phyloP scores from a whole-genome alignment of 108 stramenopile species.

The Conticribra weissflogii region DNA sequence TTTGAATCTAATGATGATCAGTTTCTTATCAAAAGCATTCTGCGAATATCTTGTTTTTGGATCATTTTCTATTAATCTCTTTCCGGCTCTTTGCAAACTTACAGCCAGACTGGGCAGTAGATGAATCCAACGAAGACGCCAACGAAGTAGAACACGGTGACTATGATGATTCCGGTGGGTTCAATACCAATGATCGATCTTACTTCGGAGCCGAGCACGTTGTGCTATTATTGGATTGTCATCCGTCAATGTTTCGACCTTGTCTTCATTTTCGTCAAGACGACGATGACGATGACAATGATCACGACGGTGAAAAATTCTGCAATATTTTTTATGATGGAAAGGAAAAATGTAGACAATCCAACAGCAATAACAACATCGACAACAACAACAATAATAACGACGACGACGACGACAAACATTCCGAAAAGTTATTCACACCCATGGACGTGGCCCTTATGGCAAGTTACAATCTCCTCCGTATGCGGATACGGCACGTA shows the following conservation, averaged over 20 bases:
- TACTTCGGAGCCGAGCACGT: conserved; percentile 63
- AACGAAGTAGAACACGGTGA: conserved; percentile 4
- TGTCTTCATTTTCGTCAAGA: conserved; percentile 15
- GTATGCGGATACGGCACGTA: conserved; percentile 48
- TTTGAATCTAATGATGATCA: too few relatives aligned
- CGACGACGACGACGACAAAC: background rate
- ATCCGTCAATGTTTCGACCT: conserved; percentile 62
- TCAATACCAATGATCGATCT: background rate
- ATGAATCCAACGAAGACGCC: conserved; percentile 27
- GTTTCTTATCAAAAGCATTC: background rate
- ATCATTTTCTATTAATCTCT: background rate
- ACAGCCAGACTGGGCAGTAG: conserved; percentile 47
- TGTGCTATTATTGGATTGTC: conserved; percentile 65
- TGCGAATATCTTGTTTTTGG: background rate
- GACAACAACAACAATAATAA: background rate
- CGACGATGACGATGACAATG: conserved; percentile 13
- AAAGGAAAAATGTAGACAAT: background rate
- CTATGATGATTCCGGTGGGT: background rate
- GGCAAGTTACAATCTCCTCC: conserved; percentile 51
- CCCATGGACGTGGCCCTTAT: conserved; percentile 61
- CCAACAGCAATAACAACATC: background rate
- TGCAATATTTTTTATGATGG: background rate
- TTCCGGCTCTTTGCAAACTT: background rate
- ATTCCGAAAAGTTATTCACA: conserved; percentile 10
- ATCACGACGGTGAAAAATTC: background rate